These are phyloP conservation scores for Lichtheimia ornata DNA, from an alignment of 371 early-diverging fungal genomes.

Conservation along the genomic window DNA sequence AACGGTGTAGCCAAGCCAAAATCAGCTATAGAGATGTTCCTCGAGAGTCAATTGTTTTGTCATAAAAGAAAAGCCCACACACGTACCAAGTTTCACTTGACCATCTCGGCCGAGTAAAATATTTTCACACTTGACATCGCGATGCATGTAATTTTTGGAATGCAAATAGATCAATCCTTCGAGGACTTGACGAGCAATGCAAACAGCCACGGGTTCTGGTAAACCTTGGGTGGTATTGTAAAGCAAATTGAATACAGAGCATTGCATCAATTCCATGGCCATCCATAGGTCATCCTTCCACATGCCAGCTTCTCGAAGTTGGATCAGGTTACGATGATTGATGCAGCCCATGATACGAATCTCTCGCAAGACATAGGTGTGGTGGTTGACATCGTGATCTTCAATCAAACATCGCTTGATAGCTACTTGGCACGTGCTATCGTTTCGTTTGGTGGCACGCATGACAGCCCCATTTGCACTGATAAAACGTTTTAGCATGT, in stretches of 20 bases:
- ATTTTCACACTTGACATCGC: slow-evolving; percentile 57
- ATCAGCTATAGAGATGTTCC: slow-evolving; percentile 31
- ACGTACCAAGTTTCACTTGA: slow-evolving; percentile 50
- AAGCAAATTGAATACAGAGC: slow-evolving; percentile 48
- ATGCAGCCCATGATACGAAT: slow-evolving; percentile 52
- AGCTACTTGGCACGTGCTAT: slow-evolving; percentile 37
- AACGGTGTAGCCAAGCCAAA: slow-evolving; percentile 51
- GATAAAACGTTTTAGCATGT: neutral
- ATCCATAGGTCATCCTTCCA: slow-evolving; percentile 53
- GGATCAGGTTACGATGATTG: slow-evolving; percentile 38
- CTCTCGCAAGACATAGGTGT: slow-evolving; percentile 47
- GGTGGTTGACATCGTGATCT: slow-evolving; percentile 47
- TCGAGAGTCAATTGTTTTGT: neutral
- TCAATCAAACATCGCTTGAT: slow-evolving; percentile 55
- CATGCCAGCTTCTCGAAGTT: slow-evolving; percentile 41
- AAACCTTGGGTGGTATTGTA: slow-evolving; percentile 45
- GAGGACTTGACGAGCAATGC: slow-evolving; percentile 42
- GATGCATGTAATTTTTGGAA: slow-evolving; percentile 53
- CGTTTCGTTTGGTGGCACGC: slow-evolving; percentile 24
- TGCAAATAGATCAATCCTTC: slow-evolving; percentile 52
- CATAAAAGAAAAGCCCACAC: neutral
- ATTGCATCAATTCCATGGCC: slow-evolving; percentile 55
- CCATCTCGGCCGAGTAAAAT: slow-evolving; percentile 43
- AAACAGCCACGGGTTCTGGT: slow-evolving; percentile 40
- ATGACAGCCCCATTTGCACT: slow-evolving; percentile 40